Evolutionary conservation across 2,329 filamentous ascomycete genomes (phyloP).

Genomic region (Dothistroma pini): DNA sequence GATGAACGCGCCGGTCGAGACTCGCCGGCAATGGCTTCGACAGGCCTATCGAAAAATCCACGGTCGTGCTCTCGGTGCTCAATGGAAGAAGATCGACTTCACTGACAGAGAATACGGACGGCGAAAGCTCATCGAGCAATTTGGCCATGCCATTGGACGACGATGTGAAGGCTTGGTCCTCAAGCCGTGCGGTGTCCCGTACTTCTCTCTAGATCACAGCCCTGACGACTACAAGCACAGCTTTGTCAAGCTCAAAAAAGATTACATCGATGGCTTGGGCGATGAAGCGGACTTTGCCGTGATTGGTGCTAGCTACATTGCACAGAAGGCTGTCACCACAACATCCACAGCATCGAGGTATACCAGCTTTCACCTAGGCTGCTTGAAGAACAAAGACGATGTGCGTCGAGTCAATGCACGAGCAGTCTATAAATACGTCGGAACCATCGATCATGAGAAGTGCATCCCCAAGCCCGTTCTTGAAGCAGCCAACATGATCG

Average conservation of each 20-base stretch:
- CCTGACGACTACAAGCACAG: conserved; percentile 19
- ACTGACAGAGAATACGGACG: conserved; percentile 46
- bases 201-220: conserved; percentile 51
- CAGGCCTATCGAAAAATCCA: conserved; percentile 51
- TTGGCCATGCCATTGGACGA: conserved; percentile 62
- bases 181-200: conserved; percentile 71
- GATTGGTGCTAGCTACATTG: conserved; percentile 69
- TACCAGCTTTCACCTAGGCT: conserved; percentile 80
- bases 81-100: conserved; percentile 67
- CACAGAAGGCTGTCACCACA: conserved; percentile 57
- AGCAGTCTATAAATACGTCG: conserved; percentile 65
- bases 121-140: conserved; percentile 57
- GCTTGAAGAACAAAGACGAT: conserved; percentile 64
- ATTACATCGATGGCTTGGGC: conserved; percentile 73
- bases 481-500: conserved; percentile 42
- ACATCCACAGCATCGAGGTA: conserved; percentile 53
- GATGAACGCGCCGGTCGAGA: conserved; percentile 53
- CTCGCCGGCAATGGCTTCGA: conserved; percentile 59
- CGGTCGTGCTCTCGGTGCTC: conserved; percentile 64
- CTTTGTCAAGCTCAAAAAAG: conserved; percentile 81
- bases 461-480: conserved; percentile 47
- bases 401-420: conserved; percentile 50
- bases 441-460: conserved; percentile 45
- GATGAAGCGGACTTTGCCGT: conserved; percentile 81
- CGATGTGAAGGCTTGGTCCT: conserved; percentile 76